Base-by-base conservation (phyloP, 2,329 filamentous ascomycete species). In the Colletotrichum tabaci region DNA sequence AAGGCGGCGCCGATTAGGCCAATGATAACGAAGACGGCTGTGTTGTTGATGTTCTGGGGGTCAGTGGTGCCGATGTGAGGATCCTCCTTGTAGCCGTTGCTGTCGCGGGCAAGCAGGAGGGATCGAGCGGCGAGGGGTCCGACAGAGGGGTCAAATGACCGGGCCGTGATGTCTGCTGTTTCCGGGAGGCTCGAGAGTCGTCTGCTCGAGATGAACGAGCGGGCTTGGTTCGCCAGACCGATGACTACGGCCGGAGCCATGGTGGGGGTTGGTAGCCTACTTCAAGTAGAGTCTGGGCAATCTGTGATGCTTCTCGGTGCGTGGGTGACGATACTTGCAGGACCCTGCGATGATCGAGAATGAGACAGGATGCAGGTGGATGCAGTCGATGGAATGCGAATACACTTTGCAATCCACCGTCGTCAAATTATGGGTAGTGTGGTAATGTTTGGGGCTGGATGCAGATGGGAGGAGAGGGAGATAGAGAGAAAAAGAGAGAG, bases 21-120 rank as follows among this genome's bases (percentile, higher is more conserved):
- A 79, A 98, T 98, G 1, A 98, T 85, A 0, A 92, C 92, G 79
- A 98, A 93, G 77, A 98, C 90, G 70, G 91, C 93, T 23, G 87
- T 88, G 78, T 92, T 92, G 82, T 88, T 90, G 81, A 91, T 89
- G 68, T 87, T 76, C 49, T 86, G 80, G 1, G 89, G 88, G 70
- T 85, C 82, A n/a, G 89, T 84, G 15, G 86, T 83, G 67, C 89
- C 90, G 3, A 74, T 70, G 12, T 79, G 77, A 0, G 88, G 84
- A 74, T 89, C 79, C 1, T 78, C 70, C 2, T 80, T 76, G 23
- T 78, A 75, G 30, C 77, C 75, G 23, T 74, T 49, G 49, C 73
- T 61, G n/a, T 78, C 61, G 49, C 85, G 85, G 30, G 79, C 79
- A 10, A 82, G 74, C 8, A 88, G 80, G n/a, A 86, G 71, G 6